Evolutionary conservation across 2,329 filamentous ascomycete genomes (phyloP).

Genomic region (Dissoconium aciculare): DNA sequence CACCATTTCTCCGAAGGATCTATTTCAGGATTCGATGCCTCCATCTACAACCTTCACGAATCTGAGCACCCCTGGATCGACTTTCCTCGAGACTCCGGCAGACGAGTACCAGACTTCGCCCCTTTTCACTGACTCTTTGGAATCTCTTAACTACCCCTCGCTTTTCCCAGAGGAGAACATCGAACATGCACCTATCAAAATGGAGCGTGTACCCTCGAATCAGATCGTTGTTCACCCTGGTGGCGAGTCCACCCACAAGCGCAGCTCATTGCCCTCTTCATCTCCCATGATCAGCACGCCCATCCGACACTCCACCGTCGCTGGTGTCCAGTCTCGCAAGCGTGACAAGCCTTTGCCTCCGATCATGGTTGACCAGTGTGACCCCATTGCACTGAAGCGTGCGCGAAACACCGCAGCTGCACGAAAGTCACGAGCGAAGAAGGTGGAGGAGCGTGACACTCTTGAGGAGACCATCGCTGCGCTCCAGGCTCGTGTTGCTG

Average conservation of each 20-base stretch:
- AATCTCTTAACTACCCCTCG: conserved; percentile 53
- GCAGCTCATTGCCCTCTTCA: conserved; percentile 27
- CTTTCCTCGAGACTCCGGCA: conserved; percentile 57
- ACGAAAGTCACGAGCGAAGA: conserved; percentile 80
- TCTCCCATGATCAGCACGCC: conserved; percentile 25
- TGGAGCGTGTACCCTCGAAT: conserved; percentile 28
- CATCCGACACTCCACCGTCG: conserved; percentile 50
- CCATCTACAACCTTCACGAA: conserved; percentile 71
- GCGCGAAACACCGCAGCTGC: conserved; percentile 87
- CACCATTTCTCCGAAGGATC: conserved; percentile 77
- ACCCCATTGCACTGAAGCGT: conserved; percentile 75
- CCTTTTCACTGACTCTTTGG: conserved; percentile 46
- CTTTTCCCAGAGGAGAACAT: conserved; percentile 46
- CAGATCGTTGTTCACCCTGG: conserved; percentile 26
- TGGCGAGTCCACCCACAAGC: conserved; percentile 22
- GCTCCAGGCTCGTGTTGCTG: conserved; percentile 23
- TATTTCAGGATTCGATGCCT: conserved; percentile 63
- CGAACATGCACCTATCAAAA: conserved; percentile 17
- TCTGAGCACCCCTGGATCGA: conserved; percentile 65
- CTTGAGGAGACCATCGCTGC: conserved; percentile 55
- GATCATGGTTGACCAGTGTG: conserved; percentile 59
- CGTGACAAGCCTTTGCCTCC: conserved; percentile 68
- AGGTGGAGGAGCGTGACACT: conserved; percentile 59
- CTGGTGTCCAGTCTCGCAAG: conserved; percentile 56
- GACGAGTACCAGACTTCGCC: conserved; percentile 67